These are phyloP conservation scores for Murraya paniculata DNA, from an alignment of 345 rosid genomes.

Conservation along the genomic window DNA sequence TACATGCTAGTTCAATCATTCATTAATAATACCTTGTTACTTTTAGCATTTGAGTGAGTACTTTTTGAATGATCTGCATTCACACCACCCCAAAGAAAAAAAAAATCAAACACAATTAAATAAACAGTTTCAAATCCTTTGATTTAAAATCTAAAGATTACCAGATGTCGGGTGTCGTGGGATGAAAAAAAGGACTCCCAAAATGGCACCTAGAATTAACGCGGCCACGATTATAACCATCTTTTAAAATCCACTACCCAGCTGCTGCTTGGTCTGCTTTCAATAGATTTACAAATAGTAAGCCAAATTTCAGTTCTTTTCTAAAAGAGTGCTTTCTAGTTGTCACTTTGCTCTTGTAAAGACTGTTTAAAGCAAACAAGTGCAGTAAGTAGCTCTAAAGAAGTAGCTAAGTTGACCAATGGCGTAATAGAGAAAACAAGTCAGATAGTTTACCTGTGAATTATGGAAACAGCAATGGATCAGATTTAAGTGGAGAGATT, in stretches of 20 bases:
- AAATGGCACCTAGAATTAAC: slow-evolving; percentile 39
- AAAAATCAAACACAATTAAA: not conserved
- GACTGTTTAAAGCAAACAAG: not conserved
- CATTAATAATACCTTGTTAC: slow-evolving; percentile 12
- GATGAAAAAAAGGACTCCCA: slow-evolving; percentile 42
- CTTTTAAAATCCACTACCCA: slow-evolving; percentile 2
- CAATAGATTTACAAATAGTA: not conserved
- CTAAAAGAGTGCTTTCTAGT: not conserved
- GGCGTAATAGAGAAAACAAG: not conserved
- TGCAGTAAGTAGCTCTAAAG: not conserved
- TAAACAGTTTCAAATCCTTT: not conserved
- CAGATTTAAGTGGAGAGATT: too few relatives aligned
- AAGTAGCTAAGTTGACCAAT: not conserved
- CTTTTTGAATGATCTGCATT: slow-evolving; percentile 24
- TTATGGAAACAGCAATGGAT: too few relatives aligned
- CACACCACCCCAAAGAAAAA: not conserved
- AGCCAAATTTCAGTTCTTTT: not conserved
- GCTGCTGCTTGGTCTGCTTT: slow-evolving; percentile 10
- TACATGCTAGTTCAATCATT: not conserved
- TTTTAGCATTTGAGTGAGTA: slow-evolving; percentile 18
- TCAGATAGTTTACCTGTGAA: too few relatives aligned
- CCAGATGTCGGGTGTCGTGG: slow-evolving; percentile 34
- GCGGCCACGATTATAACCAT: slow-evolving; percentile 35
- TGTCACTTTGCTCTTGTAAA: not conserved
- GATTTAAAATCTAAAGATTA: not conserved